phyloP scores from a whole-genome alignment of 192 early-diverging fungal genomes.

The Coemansia sp. region DNA sequence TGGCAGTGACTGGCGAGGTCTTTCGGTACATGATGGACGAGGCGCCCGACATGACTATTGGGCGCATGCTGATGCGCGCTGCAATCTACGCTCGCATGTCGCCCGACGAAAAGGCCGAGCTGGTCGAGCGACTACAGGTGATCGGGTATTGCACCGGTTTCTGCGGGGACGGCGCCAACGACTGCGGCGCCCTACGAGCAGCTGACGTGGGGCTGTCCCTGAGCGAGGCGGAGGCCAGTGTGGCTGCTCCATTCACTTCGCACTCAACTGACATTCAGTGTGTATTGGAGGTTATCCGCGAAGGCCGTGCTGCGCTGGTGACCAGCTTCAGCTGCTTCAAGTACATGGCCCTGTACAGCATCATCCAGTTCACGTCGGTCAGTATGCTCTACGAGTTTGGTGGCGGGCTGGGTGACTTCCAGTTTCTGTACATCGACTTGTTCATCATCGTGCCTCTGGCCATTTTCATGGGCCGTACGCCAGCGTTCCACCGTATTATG shows the following conservation, averaged over 20 bases:
- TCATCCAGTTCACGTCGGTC: constrained; percentile 96
- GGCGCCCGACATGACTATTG: constrained; percentile 56
- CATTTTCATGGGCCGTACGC: constrained; percentile 87
- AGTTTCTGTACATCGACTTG: constrained; percentile 95
- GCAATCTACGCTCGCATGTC: constrained; percentile 98
- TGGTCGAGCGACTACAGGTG: constrained; percentile 85
- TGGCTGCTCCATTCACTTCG: constrained; percentile 97
- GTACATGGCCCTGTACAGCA: constrained; percentile 95
- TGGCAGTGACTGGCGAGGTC: constrained; percentile 95
- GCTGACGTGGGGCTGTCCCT: constrained; percentile 96
- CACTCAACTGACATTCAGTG: constrained; percentile 87
- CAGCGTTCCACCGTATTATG: constrained; percentile 68
- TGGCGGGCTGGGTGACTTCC: constrained; percentile 88
- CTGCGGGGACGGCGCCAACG: constrained; percentile 99
- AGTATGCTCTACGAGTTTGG: constrained; percentile 86
- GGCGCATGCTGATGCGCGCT: constrained; percentile 83
- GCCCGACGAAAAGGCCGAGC: constrained; percentile 94
- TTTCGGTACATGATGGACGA: constrained; percentile 94
- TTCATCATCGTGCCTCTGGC: constrained; percentile 87
- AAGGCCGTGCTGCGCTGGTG: constrained; percentile 93
- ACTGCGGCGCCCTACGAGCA: constrained; percentile 93
- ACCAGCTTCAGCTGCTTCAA: constrained; percentile 99
- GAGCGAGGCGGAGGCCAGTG: constrained; percentile 95
- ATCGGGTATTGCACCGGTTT: constrained; percentile 94
- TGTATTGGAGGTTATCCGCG: constrained; percentile 87